phyloP scores from a whole-genome alignment of 108 stramenopile species.

The Mayamaea pseudoterrestris region DNA sequence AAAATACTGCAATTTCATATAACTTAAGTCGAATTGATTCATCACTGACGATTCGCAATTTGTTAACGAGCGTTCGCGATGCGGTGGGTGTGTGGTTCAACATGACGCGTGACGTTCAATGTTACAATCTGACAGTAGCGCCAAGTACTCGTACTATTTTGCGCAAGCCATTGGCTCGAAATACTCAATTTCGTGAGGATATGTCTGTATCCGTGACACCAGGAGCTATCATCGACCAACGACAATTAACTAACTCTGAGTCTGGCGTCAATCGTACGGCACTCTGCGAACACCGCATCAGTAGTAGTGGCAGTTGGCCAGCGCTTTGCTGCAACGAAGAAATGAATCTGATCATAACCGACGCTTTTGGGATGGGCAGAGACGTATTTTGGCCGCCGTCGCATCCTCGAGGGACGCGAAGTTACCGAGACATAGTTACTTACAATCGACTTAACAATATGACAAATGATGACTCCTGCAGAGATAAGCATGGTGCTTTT shows the following conservation, averaged over 20 bases:
- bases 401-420: constrained; percentile 16
- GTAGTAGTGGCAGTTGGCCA: constrained; percentile 28
- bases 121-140: constrained; percentile 32
- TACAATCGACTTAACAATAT: constrained; percentile 4
- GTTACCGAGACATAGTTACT: constrained; percentile 22
- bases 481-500: constrained; percentile 34
- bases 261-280: neutral
- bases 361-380: constrained; percentile 34
- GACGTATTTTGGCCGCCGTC: constrained; percentile 74
- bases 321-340: constrained; percentile 56
- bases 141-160: constrained; percentile 10
- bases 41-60: constrained; percentile 12
- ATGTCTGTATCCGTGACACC: neutral
- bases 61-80: constrained; percentile 30
- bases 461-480: constrained; percentile 11
- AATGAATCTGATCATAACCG: constrained; percentile 43
- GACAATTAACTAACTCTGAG: no score
- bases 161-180: no score
- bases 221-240: no score
- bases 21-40: neutral
- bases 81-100: constrained; percentile 54
- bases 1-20: constrained; percentile 2
- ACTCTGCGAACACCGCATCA: constrained; percentile 7
- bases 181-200: no score
- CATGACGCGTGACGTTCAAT: constrained; percentile 30